Percentiles rank a stretch among this genome's conserved stretches.
These are phyloP conservation scores for Anisodus acutangulus DNA, from an alignment of 257 asterid genomes.

Conservation along the genomic window DNA sequence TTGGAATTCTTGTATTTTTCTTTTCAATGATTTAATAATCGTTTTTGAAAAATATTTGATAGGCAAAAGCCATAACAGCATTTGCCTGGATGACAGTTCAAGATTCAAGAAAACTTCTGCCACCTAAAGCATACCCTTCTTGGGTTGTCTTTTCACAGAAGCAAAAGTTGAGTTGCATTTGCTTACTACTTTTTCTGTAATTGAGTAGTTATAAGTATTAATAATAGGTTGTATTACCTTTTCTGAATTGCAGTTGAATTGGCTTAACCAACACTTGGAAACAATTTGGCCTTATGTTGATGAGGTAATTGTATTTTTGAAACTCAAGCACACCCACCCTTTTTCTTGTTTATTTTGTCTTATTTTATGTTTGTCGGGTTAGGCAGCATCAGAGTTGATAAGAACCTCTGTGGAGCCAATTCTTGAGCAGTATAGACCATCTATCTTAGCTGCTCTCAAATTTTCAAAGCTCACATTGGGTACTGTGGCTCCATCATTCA, in stretches of 20 bases:
- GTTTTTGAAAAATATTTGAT: background rate
- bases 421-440: conserved; percentile 87
- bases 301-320: conserved; percentile 51
- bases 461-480: conserved; percentile 95
- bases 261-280: conserved; percentile 78
- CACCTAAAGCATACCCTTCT: conserved; percentile 77
- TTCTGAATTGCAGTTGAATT: conserved; percentile 63
- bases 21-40: background rate
- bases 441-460: conserved; percentile 74
- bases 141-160: conserved; percentile 85
- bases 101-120: conserved; percentile 82
- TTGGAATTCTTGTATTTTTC: background rate
- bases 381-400: conserved; percentile 91
- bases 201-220: conserved; percentile 8
- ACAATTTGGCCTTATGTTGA: conserved; percentile 91
- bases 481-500: conserved; percentile 90
- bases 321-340: background rate
- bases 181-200: background rate
- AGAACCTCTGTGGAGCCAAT: conserved; percentile 83
- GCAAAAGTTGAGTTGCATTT: conserved; percentile 77
- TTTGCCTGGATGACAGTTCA: conserved; percentile 82
- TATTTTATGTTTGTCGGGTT: conserved; percentile 21
- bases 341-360: background rate
- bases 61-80: conserved; percentile 83
- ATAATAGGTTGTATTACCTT: conserved; percentile 16